These are phyloP conservation scores for Nicotiana knightiana DNA, from an alignment of 257 asterid genomes.

Conservation along the genomic window DNA sequence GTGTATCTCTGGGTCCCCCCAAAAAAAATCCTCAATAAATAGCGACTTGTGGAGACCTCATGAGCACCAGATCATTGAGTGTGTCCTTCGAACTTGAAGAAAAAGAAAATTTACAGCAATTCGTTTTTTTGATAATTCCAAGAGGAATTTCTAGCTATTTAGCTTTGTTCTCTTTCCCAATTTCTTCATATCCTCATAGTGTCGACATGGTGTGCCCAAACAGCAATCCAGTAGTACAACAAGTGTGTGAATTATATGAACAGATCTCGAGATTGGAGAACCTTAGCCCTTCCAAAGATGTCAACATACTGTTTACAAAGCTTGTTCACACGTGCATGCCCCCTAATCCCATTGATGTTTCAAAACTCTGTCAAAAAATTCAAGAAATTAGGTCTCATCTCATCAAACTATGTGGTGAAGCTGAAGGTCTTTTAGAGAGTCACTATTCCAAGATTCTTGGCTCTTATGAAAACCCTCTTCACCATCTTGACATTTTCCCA, in stretches of 20 bases:
- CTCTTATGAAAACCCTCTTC: constrained; percentile 44
- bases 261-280: constrained; percentile 52
- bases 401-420: constrained; percentile 58
- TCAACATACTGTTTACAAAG: constrained; percentile 56
- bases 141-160: neutral
- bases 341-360: constrained; percentile 68
- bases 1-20: neutral
- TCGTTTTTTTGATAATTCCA: neutral
- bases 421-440: constrained; percentile 67
- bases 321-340: constrained; percentile 79
- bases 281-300: constrained; percentile 63
- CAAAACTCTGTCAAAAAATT: constrained; percentile 48
- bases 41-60: constrained; percentile 3
- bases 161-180: neutral
- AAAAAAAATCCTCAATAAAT: neutral
- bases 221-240: constrained; percentile 55
- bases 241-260: constrained; percentile 42
- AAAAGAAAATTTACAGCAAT: neutral
- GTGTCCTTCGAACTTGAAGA: neutral
- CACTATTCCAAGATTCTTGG: constrained; percentile 57
- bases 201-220: constrained; percentile 74
- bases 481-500: constrained; percentile 57
- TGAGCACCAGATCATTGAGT: neutral
- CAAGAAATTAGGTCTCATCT: constrained; percentile 59
- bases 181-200: constrained; percentile 17